These are phyloP conservation scores for Paramecium tetraurelia DNA, from an alignment of 73 alveolate genomes.

Conservation along the genomic window DNA sequence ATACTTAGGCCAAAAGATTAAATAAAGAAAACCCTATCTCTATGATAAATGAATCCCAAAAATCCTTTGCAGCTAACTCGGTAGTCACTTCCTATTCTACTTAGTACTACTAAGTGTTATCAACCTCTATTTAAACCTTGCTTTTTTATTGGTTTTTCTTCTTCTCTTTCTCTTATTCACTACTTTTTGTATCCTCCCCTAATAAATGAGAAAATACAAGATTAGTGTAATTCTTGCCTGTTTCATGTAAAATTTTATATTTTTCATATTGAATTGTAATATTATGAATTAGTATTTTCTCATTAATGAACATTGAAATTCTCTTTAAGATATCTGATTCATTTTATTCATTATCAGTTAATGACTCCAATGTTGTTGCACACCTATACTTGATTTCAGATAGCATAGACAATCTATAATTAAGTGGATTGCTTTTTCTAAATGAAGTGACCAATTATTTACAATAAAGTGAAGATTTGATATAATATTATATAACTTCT, in stretches of 20 bases:
- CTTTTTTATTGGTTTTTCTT: neutral
- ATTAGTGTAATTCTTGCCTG: slow-evolving; percentile 33
- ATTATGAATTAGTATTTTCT: neutral
- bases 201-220: neutral
- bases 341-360: slow-evolving; percentile 20
- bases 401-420: neutral
- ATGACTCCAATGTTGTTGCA: slow-evolving; percentile 37
- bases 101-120: neutral
- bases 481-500: neutral
- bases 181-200: neutral
- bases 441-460: neutral
- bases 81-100: neutral
- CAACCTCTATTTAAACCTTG: neutral
- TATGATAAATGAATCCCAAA: slow-evolving; percentile 4
- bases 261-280: neutral
- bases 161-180: neutral
- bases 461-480: neutral
- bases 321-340: neutral
- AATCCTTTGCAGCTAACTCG: neutral
- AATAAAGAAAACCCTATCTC: slow-evolving; percentile 24
- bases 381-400: slow-evolving; percentile 42
- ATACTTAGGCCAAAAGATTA: neutral
- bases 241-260: neutral
- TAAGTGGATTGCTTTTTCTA: neutral
- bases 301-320: neutral